phyloP scores from a whole-genome alignment of 371 early-diverging fungal species.

The Mucor racemosus region DNA sequence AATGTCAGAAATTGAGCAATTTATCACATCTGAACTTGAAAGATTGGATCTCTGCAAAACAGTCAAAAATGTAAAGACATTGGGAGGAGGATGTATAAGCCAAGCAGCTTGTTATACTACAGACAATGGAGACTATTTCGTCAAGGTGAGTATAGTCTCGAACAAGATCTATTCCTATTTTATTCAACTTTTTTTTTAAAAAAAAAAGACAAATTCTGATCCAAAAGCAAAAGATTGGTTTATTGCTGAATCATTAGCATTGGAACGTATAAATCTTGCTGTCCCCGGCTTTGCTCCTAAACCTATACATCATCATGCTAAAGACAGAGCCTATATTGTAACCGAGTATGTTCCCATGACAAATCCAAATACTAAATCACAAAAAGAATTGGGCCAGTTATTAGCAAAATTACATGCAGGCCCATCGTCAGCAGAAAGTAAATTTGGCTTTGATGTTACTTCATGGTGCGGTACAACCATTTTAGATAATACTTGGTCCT shows the following conservation, averaged over 20 bases:
- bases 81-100: conserved; percentile 27
- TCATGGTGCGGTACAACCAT: conserved; percentile 41
- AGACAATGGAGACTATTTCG: conserved; percentile 26
- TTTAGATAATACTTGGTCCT: conserved; percentile 35
- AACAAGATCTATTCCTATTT: not conserved
- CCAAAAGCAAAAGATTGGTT: conserved; percentile 21
- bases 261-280: conserved; percentile 20
- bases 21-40: conserved; percentile 16
- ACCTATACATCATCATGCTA: conserved; percentile 5
- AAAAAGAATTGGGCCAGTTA: conserved; percentile 6
- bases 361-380: not conserved
- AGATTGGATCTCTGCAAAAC: conserved; percentile 3
- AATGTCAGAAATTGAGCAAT: conserved; percentile 1
- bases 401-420: conserved; percentile 28
- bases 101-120: conserved; percentile 20
- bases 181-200: no score
- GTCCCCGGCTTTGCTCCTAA: conserved; percentile 24
- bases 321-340: conserved; percentile 15
- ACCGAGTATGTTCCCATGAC: conserved; percentile 23
- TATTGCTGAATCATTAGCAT: conserved; percentile 19
- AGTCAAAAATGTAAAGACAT: not conserved
- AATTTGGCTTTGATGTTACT: conserved; percentile 36
- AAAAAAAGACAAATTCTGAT: conserved; percentile 1
- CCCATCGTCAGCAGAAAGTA: conserved; percentile 11
- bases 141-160: conserved; percentile 14